phyloP scores from a whole-genome alignment of 257 asterid genomes.

The Petunia secreta region DNA sequence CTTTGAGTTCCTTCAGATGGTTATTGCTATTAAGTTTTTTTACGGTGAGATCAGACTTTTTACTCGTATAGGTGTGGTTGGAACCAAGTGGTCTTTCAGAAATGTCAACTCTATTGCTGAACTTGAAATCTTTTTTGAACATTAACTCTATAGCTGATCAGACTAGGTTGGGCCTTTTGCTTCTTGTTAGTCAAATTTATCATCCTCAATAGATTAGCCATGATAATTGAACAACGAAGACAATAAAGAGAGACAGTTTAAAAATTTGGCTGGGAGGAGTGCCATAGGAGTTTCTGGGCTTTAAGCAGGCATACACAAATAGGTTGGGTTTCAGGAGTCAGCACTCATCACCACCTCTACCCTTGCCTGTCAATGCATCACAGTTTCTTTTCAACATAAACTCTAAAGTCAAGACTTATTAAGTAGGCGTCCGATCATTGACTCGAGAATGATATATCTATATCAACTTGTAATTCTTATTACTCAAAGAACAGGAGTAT shows the following conservation, averaged over 20 bases:
- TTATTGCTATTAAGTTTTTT: neutral
- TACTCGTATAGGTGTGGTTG: neutral
- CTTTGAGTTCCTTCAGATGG: conserved; percentile 3
- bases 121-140: neutral
- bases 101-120: neutral
- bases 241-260: neutral
- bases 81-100: neutral
- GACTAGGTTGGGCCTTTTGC: neutral
- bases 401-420: too few species aligned
- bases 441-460: too few species aligned
- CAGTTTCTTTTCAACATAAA: too few species aligned
- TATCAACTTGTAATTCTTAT: neutral
- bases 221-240: neutral
- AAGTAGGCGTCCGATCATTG: too few species aligned
- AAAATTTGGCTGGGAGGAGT: too few species aligned
- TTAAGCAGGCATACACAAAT: too few species aligned
- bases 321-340: too few species aligned
- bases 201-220: neutral
- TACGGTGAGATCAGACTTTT: neutral
- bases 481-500: neutral
- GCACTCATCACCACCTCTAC: too few species aligned
- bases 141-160: neutral
- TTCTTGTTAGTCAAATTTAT: neutral
- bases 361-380: too few species aligned
- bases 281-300: too few species aligned